These are phyloP conservation scores for Eutrema yunnanense DNA, from an alignment of 345 rosid species.

Conservation along the genomic window DNA sequence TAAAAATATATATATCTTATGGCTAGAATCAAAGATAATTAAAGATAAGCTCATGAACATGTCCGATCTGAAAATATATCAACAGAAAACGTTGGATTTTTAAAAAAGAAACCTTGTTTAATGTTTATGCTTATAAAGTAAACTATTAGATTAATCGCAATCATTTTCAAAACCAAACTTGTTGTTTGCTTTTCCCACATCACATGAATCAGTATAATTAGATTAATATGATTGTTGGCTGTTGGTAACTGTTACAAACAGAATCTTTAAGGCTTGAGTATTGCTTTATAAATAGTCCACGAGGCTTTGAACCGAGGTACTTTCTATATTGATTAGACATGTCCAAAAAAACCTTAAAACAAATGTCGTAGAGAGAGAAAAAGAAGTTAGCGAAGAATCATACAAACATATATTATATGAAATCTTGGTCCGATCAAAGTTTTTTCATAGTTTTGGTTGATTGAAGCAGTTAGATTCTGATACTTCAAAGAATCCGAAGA, in stretches of 20 bases:
- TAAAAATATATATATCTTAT: too few species aligned
- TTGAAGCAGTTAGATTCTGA: constrained; percentile 32
- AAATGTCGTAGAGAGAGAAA: background rate
- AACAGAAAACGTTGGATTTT: background rate
- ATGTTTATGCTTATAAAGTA: background rate
- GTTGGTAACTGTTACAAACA: constrained; percentile 3
- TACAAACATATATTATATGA: constrained; percentile 18
- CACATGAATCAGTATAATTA: background rate
- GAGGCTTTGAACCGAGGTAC: constrained; percentile 17
- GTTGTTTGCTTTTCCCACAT: background rate
- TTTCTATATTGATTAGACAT: constrained; percentile 31
- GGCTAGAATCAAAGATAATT: background rate
- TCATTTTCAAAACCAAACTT: background rate
- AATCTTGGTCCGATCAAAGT: constrained; percentile 11
- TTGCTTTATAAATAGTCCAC: constrained; percentile 1
- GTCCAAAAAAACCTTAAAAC: constrained; percentile 28
- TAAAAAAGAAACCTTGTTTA: background rate
- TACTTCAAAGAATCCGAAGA: constrained; percentile 29
- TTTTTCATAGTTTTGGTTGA: constrained; percentile 17
- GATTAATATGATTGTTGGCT: background rate
- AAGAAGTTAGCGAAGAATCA: constrained; percentile 11
- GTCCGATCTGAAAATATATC: background rate
- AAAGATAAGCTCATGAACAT: background rate
- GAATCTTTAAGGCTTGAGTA: constrained; percentile 2
- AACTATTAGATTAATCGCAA: background rate